A percentile compares a stretch with the other conserved stretches of the same genome.
phyloP scores from a whole-genome alignment of 73 alveolate genomes.

The Paramecium caudatum region DNA sequence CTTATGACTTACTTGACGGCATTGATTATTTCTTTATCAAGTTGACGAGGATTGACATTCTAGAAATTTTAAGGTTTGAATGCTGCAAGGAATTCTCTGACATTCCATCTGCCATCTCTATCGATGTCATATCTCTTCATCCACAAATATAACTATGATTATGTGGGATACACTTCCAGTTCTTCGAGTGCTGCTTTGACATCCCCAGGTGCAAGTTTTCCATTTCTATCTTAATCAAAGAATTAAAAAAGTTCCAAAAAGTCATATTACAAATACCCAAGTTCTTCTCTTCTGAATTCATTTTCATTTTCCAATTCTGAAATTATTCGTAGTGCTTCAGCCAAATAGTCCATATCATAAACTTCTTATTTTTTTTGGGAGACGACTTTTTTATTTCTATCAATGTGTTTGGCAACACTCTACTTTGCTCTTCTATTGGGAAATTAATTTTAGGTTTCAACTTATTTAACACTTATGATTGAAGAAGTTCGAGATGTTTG shows the following conservation, averaged over 20 bases:
- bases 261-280: slow-evolving; percentile 25
- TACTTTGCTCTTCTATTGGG: slow-evolving; percentile 62
- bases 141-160: slow-evolving; percentile 61
- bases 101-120: slow-evolving; percentile 70
- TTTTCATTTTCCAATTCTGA: slow-evolving; percentile 59
- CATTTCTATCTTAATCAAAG: slow-evolving; percentile 49
- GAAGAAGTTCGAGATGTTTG: neutral
- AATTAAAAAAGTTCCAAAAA: slow-evolving; percentile 15
- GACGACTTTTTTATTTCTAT: neutral
- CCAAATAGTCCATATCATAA: slow-evolving; percentile 64
- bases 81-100: slow-evolving; percentile 30
- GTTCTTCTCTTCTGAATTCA: slow-evolving; percentile 42
- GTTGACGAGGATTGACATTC: neutral
- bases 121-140: slow-evolving; percentile 62
- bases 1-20: slow-evolving; percentile 30
- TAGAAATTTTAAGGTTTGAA: slow-evolving; percentile 38
- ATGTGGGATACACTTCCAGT: slow-evolving; percentile 39
- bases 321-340: slow-evolving; percentile 29
- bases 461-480: neutral
- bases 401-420: slow-evolving; percentile 31
- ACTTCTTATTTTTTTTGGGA: neutral
- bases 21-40: slow-evolving; percentile 22
- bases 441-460: slow-evolving; percentile 7
- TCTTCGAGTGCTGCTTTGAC: slow-evolving; percentile 50
- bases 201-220: slow-evolving; percentile 63